Evolutionary conservation across 2,329 filamentous ascomycete genomes (phyloP), one percentile per base, ranked within the genome.

Genomic region (Hypoxylon sp.): DNA sequence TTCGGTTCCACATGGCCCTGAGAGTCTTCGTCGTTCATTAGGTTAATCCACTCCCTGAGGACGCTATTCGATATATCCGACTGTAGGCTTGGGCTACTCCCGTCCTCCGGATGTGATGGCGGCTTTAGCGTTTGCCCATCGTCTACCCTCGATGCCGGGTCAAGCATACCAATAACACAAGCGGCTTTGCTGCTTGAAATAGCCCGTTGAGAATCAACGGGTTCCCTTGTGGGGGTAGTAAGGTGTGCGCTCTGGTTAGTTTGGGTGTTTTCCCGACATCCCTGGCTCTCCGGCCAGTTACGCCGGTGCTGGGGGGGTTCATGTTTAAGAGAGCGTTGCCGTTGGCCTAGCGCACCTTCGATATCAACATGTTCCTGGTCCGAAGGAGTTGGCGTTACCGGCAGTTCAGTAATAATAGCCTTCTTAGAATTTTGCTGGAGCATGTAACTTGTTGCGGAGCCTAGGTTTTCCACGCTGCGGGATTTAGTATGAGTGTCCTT

Each of bases 1-100:
- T 67, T 51, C 24, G 55, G 44, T 55, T 57, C 59, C 28, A 22
- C 32, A 19, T 63, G 62, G 20, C 47, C 39, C 43, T 56, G 62
- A 1, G 51, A 39, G 28, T 69, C 70, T 48, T 71, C 66, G 13
- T 60, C 68, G 15, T 70, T 69, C 61, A 74, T 68, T 24, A 73
- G 62, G 28, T 70, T 71, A 1, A 72, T 69, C 73, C 72, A 74
- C 67, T 73, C 70, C 39, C 67, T 68, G 8, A 74, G 60, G 17
- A 73, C 70, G 32, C 61, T 68, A 22, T 60, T 59, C 13, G 70
- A 70, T 62, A 72, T 68, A 28, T 71, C 65, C 37, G 65, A 47
- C 55, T 66, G 55, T 51, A 43, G 50, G 28, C 41, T 41, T 7
- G 37, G 37, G n/a, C n/a, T 60, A n/a, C 56, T 56, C 11, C 49